phyloP scores from a whole-genome alignment of 1,284 basidiomycete genomes.

The Papiliotrema nemorosa region DNA sequence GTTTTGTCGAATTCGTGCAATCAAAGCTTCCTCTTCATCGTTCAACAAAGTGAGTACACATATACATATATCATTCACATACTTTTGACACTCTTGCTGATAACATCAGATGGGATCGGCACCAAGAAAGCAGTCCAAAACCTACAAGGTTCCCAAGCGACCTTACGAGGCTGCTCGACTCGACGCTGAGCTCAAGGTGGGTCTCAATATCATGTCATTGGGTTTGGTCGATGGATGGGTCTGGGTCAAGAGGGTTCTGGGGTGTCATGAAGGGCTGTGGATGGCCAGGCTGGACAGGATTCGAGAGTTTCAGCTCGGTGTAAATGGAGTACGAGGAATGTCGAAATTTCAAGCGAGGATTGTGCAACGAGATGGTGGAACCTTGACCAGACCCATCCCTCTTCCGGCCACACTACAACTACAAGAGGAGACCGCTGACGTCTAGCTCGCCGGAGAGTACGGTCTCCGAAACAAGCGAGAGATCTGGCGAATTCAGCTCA shows the following conservation, averaged over 20 bases:
- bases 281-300: no score
- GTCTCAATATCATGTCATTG: constrained; percentile 18
- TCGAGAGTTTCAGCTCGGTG: no score
- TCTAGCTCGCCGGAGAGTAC: constrained; percentile 96
- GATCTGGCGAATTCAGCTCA: constrained; percentile 99
- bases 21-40: constrained; percentile 5
- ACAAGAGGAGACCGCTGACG: constrained; percentile 10
- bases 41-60: constrained; percentile 13
- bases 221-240: neutral
- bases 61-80: neutral
- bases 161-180: constrained; percentile 97
- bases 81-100: neutral
- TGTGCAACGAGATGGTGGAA: no score
- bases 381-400: no score
- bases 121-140: constrained; percentile 54
- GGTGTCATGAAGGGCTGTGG: neutral
- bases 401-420: no score
- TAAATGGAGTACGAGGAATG: no score
- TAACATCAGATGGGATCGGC: constrained; percentile 27
- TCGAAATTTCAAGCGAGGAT: no score
- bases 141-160: constrained; percentile 97
- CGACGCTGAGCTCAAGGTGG: constrained; percentile 96
- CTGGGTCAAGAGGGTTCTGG: neutral
- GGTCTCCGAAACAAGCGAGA: constrained; percentile 99
- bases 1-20: neutral